Conservation (phyloP, 805 yeast species). For the Tetrapisispora iriomotensis region DNA sequence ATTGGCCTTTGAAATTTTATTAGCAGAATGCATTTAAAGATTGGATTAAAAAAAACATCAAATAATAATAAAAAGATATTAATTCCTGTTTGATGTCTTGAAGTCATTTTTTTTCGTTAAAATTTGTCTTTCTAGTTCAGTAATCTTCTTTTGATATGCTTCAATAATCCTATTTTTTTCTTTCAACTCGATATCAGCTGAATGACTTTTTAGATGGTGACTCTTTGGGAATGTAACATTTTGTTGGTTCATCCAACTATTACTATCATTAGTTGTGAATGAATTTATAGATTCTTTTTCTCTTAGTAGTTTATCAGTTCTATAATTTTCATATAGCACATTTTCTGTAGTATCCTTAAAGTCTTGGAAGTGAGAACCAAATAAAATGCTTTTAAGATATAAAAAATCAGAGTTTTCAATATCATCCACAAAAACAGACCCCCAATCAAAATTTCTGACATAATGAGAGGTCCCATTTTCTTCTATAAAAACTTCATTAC, state of each 20-base stretch:
- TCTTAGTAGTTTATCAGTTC: constrained; percentile 55
- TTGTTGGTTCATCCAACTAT: not conserved
- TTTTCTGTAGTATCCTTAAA: constrained; percentile 74
- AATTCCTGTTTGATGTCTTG: no score
- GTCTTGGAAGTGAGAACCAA: constrained; percentile 73
- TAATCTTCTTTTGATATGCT: constrained; percentile 17
- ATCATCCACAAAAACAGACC: constrained; percentile 45
- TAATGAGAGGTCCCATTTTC: constrained; percentile 27
- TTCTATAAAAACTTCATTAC: constrained; percentile 31
- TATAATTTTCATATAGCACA: constrained; percentile 65
- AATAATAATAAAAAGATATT: no score
- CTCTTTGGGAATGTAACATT: no score
- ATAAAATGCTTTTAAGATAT: constrained; percentile 56
- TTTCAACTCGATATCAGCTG: constrained; percentile 8
- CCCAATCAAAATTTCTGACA: constrained; percentile 60
- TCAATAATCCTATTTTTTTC: constrained; percentile 19
- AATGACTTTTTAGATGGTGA: not conserved
- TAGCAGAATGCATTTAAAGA: no score
- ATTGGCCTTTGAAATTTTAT: no score
- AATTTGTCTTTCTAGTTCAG: constrained; percentile 9
- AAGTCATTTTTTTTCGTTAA: not conserved
- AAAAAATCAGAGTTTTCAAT: constrained; percentile 61
- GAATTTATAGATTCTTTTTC: constrained; percentile 14
- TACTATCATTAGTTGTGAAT: not conserved
- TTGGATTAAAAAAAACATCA: no score